Percentiles rank a stretch among this genome's conserved stretches.
These are phyloP conservation scores for Mortierella sp. DNA, from an alignment of 371 early-diverging fungal species.

Conservation along the genomic window DNA sequence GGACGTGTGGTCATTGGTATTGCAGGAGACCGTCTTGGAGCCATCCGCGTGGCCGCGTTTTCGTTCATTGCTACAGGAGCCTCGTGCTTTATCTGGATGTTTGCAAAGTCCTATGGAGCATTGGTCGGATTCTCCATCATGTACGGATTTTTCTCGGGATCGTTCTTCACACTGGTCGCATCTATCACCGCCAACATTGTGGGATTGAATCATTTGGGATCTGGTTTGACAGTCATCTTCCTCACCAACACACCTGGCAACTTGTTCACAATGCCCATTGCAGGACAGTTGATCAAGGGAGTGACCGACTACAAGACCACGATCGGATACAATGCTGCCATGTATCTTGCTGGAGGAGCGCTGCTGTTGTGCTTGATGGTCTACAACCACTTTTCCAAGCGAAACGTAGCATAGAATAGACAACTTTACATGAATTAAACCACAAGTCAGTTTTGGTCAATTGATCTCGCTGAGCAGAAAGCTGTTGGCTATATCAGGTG, in stretches of 20 bases:
- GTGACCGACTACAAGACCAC: conserved; percentile 50
- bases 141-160: conserved; percentile 68
- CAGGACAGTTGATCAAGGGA: conserved; percentile 59
- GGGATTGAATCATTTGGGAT: conserved; percentile 62
- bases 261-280: conserved; percentile 69
- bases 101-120: conserved; percentile 58
- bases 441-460: too few species aligned
- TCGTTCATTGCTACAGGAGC: conserved; percentile 56
- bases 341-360: conserved; percentile 18
- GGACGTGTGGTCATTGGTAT: conserved; percentile 66
- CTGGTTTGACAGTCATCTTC: conserved; percentile 66
- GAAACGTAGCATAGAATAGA: conserved; percentile 14
- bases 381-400: conserved; percentile 46
- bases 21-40: conserved; percentile 48
- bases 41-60: conserved; percentile 51
- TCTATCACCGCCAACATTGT: conserved; percentile 64
- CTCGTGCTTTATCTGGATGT: conserved; percentile 66
- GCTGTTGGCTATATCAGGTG: too few species aligned
- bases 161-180: conserved; percentile 65
- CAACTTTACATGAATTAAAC: neutral
- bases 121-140: conserved; percentile 61
- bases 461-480: too few species aligned
- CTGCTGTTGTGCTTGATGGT: conserved; percentile 36
- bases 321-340: conserved; percentile 46
- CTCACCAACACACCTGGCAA: conserved; percentile 68